Conservation (phyloP, 305 asterid genomes). For the Petunia hybrid region DNA sequence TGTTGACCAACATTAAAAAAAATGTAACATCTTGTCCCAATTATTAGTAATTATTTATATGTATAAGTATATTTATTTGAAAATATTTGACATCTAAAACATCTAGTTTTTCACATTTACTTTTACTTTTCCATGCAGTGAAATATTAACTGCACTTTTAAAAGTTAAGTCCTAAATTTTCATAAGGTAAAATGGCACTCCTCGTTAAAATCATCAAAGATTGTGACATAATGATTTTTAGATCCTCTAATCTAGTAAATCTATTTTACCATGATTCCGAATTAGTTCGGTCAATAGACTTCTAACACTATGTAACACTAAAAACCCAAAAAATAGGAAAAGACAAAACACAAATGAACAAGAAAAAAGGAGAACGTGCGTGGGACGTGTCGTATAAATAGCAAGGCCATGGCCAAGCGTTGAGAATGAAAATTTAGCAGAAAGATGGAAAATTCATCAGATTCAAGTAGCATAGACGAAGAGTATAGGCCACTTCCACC, state of each 20-base stretch:
- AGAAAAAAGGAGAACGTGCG: slow-evolving; percentile 21
- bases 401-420: slow-evolving; percentile 12
- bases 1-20: not conserved
- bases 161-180: no score
- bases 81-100: not conserved
- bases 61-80: not conserved
- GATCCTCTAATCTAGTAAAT: no score
- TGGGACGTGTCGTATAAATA: slow-evolving; percentile 27
- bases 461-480: slow-evolving; percentile 47
- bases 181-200: no score
- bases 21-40: not conserved
- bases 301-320: no score
- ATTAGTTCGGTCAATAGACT: no score
- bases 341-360: not conserved
- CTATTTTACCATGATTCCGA: no score
- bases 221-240: no score
- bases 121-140: no score
- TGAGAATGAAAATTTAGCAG: not conserved
- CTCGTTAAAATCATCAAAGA: no score
- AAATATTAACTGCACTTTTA: no score
- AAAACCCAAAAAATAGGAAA: not conserved
- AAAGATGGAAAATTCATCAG: slow-evolving; percentile 14
- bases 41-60: not conserved
- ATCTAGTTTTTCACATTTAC: no score
- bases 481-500: slow-evolving; percentile 67